Percentiles rank a stretch among this genome's conserved stretches.
phyloP scores from a whole-genome alignment of 129 eudicot genomes.

The Tanacetum coccineum region DNA sequence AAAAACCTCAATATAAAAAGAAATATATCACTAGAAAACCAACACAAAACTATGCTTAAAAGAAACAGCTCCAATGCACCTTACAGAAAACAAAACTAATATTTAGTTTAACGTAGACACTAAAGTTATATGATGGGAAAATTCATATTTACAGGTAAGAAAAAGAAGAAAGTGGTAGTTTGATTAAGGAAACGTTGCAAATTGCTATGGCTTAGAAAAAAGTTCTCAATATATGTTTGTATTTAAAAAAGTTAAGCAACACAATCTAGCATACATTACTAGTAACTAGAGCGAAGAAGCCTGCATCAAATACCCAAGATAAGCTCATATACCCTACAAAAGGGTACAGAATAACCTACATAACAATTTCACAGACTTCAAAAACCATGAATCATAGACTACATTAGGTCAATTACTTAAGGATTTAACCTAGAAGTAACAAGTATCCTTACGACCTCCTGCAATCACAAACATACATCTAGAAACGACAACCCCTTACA shows the following conservation, averaged over 20 bases:
- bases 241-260: neutral
- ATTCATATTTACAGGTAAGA: neutral
- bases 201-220: neutral
- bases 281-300: slow-evolving; percentile 4
- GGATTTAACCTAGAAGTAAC: slow-evolving; percentile 24
- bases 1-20: neutral
- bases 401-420: slow-evolving; percentile 25
- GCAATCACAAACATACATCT: slow-evolving; percentile 28
- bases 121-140: neutral
- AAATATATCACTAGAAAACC: too few relatives aligned
- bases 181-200: neutral
- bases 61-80: too few relatives aligned
- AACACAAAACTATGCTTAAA: too few relatives aligned
- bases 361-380: slow-evolving; percentile 7
- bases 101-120: neutral
- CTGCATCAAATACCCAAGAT: slow-evolving; percentile 14
- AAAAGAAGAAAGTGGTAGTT: neutral
- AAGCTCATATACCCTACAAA: neutral
- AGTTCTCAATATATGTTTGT: neutral
- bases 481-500: slow-evolving; percentile 23
- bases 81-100: too few relatives aligned
- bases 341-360: slow-evolving; percentile 19
- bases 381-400: slow-evolving; percentile 5
- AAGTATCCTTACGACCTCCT: slow-evolving; percentile 20
- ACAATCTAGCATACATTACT: slow-evolving; percentile 2